Percentiles rank a stretch among this genome's conserved stretches.
These are phyloP conservation scores for Urochloa ruziziensis DNA, from an alignment of 176 grass and related monocot genomes.

Conservation along the genomic window DNA sequence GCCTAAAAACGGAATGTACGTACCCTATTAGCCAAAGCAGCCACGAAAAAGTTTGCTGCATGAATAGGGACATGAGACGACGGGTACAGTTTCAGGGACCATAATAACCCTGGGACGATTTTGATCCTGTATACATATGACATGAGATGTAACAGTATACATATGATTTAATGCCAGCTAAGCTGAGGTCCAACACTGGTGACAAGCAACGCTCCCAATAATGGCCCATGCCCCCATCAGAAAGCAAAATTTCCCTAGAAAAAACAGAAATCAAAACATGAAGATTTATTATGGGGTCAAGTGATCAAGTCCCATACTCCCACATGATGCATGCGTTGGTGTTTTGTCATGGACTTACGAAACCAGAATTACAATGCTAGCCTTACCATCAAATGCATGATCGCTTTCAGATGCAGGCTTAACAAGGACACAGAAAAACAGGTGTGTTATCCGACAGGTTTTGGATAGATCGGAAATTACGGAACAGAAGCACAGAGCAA, in stretches of 20 bases:
- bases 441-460: background rate
- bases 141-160: background rate
- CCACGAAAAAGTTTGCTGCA: background rate
- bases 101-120: background rate
- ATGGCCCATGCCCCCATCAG: background rate
- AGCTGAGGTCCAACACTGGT: background rate
- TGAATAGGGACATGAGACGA: conserved; percentile 18
- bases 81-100: background rate
- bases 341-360: background rate
- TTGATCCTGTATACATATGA: background rate
- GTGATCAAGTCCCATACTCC: background rate
- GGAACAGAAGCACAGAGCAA: background rate
- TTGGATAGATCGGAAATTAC: background rate
- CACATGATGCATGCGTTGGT: background rate
- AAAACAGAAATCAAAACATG: no score
- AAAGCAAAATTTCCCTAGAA: no score
- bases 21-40: background rate
- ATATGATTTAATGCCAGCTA: background rate
- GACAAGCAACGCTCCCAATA: background rate
- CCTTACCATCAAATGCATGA: background rate
- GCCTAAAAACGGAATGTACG: background rate
- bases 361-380: background rate
- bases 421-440: background rate
- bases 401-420: background rate
- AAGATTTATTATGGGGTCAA: background rate